Evolutionary conservation across 2,329 filamentous ascomycete species (phyloP), one percentile per base, ranked within the genome.

Genomic region (Aspergillus thermomutatus): DNA sequence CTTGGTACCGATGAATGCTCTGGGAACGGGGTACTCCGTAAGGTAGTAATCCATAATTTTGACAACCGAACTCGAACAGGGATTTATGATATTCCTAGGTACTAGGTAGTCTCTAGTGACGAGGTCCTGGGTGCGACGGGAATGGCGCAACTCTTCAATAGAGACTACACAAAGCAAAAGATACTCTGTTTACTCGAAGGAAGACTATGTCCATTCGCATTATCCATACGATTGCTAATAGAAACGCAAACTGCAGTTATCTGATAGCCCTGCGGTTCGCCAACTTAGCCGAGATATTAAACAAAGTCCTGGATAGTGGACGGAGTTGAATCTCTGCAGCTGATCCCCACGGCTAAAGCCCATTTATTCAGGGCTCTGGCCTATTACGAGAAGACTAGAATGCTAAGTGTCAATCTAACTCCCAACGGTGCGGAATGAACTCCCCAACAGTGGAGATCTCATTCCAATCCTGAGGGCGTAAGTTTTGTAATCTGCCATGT

Each of bases 391-490:
- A 14, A n/a, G 31, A 17, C 14, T 17, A 37, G 7, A 34, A 17
- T 37, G 31, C 43, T 14, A 21, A 46, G 43, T 26, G 21, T 26
- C 23, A 11, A 46, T n/a, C 43, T 14, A 46, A 46, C 53, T 50
- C 53, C 55, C 60, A 64, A 64, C 62, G 59, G 60, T 51, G 57
- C 56, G 56, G 61, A 66, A 61, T 63, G 61, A 64, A 63, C 53
- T 9, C 51, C 41, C 52, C 59, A 53, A 58, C 51, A 58, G 64
- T 64, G 43, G 43, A 46, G 11, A 17, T 46, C 21, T 46, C 19
- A 26, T 25, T 46, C 14, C 21, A 46, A 23, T 46, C 43, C 25
- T 46, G 43, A 21, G 19, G 21, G 5, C 2, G 23, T 3, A 46
- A 46, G 5, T 14, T 14, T 46, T 25, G 43, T 21, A 23, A 14